Evolutionary conservation across 331 rosid species (phyloP), one percentile per base, ranked within the genome.

Genomic region (Stylosanthes scabra): DNA sequence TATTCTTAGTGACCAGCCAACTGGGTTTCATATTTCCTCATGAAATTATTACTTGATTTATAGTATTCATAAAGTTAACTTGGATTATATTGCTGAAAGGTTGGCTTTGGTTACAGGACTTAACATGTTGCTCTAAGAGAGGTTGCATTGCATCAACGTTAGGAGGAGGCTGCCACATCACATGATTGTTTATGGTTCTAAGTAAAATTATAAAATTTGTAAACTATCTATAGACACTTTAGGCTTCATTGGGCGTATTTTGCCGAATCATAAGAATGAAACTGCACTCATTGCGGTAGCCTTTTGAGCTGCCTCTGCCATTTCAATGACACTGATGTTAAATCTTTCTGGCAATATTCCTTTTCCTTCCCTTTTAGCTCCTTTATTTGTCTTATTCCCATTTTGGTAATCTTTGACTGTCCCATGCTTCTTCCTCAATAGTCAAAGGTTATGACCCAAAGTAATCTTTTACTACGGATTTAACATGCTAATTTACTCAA

Each of bases 41-140:
- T 27, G 62, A 68, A 68, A 28, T 54, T 56, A 60, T 8, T 28
- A 15, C 37, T 50, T 78, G 54, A 78, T 72, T 39, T 74, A 34
- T 58, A 31, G 25, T 16, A 78, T 42, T 63, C 28, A 54, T 11
- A 16, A 12, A 12, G 2, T 42, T 70, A 78, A 65, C 41, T 13
- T 40, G 40, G 72, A 66, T 70, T 64, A 20, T 74, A 74, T 34
- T 69, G 62, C 62, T 54, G 71, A 79, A 47, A 62, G 71, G 78
- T 52, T 76, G 77, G 59, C 59, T 71, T 59, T 57, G 74, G 69
- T 77, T 42, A 10, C 70, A 65, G 66, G 72, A 73, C 73, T 72
- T 20, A 28, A 29, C 28, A 64, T 58, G 37, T 37, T 70, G 54
- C 65, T 28, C 46, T n/a, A 46, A 29, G 70, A 70, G 64, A 41